Evolutionary conservation across 768 basidiomycete species (phyloP).

Genomic region (Cyclocybe aegerita): DNA sequence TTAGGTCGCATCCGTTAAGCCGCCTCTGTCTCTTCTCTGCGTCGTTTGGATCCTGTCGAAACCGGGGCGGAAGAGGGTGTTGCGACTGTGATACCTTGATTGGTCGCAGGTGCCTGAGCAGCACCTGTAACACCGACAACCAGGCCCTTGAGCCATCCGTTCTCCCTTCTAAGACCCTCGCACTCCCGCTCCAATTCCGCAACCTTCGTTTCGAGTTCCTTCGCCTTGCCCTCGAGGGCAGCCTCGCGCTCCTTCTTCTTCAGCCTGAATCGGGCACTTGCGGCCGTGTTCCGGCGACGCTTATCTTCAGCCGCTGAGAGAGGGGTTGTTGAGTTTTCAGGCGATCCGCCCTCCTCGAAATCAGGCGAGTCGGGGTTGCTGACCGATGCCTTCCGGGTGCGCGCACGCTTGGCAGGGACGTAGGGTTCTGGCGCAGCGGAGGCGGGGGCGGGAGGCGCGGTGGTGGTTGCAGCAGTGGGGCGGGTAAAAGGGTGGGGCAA

Average conservation of each 20-base stretch:
- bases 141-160: slow-evolving; percentile 89
- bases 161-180: slow-evolving; percentile 84
- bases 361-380: slow-evolving; percentile 32
- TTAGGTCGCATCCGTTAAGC: slow-evolving; percentile 9
- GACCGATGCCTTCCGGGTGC: slow-evolving; percentile 52
- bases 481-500: slow-evolving; percentile 17
- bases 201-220: slow-evolving; percentile 81
- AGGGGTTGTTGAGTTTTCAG: slow-evolving; percentile 15
- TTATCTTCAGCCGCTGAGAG: slow-evolving; percentile 79
- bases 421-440: slow-evolving; percentile 29
- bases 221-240: slow-evolving; percentile 80
- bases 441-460: too few relatives aligned
- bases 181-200: slow-evolving; percentile 88
- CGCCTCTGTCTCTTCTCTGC: slow-evolving; percentile 29
- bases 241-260: slow-evolving; percentile 97
- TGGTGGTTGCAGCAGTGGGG: slow-evolving; percentile 13
- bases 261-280: slow-evolving; percentile 88
- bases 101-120: slow-evolving; percentile 38
- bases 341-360: slow-evolving; percentile 22
- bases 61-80: slow-evolving; percentile 17
- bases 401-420: slow-evolving; percentile 51
- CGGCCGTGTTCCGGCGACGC: slow-evolving; percentile 90
- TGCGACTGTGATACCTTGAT: slow-evolving; percentile 18
- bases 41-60: slow-evolving; percentile 29
- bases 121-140: slow-evolving; percentile 87